Percentiles rank a stretch among this genome's conserved stretches.
Conservation (phyloP, 2,329 filamentous ascomycete species). For the Stachybotrys chlorohalonatus region DNA sequence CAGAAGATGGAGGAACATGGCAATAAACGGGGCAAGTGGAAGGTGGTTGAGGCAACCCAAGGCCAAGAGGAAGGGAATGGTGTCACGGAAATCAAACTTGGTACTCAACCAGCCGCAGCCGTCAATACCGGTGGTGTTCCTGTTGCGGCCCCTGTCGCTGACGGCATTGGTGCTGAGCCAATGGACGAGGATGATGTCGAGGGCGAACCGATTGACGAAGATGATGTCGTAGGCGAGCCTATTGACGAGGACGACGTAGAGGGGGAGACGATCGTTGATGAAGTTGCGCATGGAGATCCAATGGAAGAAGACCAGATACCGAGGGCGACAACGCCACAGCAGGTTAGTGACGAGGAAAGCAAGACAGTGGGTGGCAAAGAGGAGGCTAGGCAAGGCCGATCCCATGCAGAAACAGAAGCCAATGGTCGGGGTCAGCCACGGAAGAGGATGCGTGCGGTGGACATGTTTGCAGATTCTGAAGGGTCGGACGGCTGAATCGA, state of each 20-base stretch:
- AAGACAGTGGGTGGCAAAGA: conserved; percentile 18
- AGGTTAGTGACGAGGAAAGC: conserved; percentile 4
- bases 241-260: conserved; percentile 39
- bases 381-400: conserved; percentile 15
- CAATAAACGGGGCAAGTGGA: conserved; percentile 34
- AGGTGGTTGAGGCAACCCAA: conserved; percentile 34
- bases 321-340: conserved; percentile 13
- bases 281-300: conserved; percentile 29
- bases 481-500: conserved; percentile 17
- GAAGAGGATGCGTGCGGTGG: conserved; percentile 65
- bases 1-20: conserved; percentile 15
- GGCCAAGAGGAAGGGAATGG: conserved; percentile 2
- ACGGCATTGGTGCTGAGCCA: conserved; percentile 17
- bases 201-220: conserved; percentile 30
- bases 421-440: conserved; percentile 25
- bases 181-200: conserved; percentile 30
- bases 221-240: conserved; percentile 40
- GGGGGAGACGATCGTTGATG: conserved; percentile 33
- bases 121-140: background rate
- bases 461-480: conserved; percentile 81
- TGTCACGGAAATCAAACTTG: background rate
- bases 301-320: conserved; percentile 37
- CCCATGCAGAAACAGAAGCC: conserved; percentile 8
- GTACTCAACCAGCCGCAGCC: background rate
- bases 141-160: conserved; percentile 1